A percentile compares a stretch with the other conserved stretches of the same genome.
Evolutionary conservation across 345 rosid species (phyloP).

Genomic region (Luvunga scandens): DNA sequence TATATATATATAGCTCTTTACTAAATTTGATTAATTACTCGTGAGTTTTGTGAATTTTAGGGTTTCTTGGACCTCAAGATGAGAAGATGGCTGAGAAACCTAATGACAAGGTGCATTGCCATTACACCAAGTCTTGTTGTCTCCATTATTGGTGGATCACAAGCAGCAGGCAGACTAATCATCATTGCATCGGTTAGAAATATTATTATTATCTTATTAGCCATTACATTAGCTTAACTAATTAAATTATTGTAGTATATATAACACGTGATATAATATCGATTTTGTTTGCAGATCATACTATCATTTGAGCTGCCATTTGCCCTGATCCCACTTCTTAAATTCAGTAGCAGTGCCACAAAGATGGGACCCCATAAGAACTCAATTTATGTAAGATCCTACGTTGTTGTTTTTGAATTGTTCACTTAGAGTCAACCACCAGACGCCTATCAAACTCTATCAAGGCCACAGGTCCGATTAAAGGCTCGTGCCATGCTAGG

Average conservation of each 20-base stretch:
- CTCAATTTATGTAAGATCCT: conserved; percentile 44
- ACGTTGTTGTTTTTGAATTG: too few relatives aligned
- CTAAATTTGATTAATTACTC: too few relatives aligned
- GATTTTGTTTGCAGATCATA: conserved; percentile 47
- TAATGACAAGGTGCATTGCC: conserved; percentile 61
- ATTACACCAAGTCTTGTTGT: conserved; percentile 62
- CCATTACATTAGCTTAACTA: not conserved
- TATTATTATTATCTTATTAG: not conserved
- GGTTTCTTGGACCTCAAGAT: conserved; percentile 67
- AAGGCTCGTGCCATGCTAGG: too few relatives aligned
- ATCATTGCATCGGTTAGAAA: conserved; percentile 58
- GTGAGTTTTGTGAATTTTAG: conserved; percentile 21
- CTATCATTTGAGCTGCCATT: conserved; percentile 76
- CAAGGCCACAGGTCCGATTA: too few relatives aligned
- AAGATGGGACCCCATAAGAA: conserved; percentile 77
- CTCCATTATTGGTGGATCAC: conserved; percentile 53
- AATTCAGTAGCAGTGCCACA: conserved; percentile 59
- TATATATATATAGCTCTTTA: too few relatives aligned
- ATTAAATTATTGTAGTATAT: too few relatives aligned
- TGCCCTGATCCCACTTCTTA: conserved; percentile 68
- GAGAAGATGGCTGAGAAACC: conserved; percentile 54
- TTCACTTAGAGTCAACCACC: too few relatives aligned
- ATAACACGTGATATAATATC: not conserved
- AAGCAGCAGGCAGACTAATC: conserved; percentile 57
- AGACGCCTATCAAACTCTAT: too few relatives aligned